Conservation (phyloP, 2,329 filamentous ascomycete genomes). For the Myriosclerotinia curreyana region DNA sequence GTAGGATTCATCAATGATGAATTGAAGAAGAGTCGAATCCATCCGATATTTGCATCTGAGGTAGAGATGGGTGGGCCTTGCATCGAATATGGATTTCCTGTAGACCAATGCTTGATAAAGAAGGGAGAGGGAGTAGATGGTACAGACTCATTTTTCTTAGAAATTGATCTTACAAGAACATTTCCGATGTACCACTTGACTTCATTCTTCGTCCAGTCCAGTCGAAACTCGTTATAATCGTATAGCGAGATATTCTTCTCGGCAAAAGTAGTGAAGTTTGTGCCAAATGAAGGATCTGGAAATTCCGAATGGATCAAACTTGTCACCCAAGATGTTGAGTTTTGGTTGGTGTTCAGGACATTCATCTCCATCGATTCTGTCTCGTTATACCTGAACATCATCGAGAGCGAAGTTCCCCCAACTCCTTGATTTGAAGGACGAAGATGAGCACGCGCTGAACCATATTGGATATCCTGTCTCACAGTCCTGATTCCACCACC, state of each 20-base stretch:
- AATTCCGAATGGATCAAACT: constrained; percentile 43
- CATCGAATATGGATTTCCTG: constrained; percentile 45
- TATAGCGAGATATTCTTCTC: constrained; percentile 14
- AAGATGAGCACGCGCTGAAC: constrained; percentile 46
- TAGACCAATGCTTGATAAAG: constrained; percentile 49
- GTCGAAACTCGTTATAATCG: constrained; percentile 45
- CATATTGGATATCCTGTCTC: constrained; percentile 48
- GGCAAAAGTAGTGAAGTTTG: constrained; percentile 26
- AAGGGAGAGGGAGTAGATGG: constrained; percentile 45
- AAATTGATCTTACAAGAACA: constrained; percentile 40
- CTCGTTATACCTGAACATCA: constrained; percentile 47
- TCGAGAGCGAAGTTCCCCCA: constrained; percentile 46
- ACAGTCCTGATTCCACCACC: constrained; percentile 45
- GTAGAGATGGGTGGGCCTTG: constrained; percentile 44
- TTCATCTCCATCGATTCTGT: constrained; percentile 45
- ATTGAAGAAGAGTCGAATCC: constrained; percentile 51
- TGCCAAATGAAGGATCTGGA: constrained; percentile 40
- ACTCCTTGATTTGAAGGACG: constrained; percentile 41
- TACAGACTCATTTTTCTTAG: constrained; percentile 37
- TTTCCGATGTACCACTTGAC: constrained; percentile 46
- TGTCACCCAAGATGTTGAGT: constrained; percentile 41
- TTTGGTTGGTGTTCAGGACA: constrained; percentile 46
- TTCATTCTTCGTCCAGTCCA: constrained; percentile 47
- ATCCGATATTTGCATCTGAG: constrained; percentile 45
- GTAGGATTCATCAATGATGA: constrained; percentile 43